Conservation (phyloP, 2,329 filamentous ascomycete species). For the Rutstroemia sp. region DNA sequence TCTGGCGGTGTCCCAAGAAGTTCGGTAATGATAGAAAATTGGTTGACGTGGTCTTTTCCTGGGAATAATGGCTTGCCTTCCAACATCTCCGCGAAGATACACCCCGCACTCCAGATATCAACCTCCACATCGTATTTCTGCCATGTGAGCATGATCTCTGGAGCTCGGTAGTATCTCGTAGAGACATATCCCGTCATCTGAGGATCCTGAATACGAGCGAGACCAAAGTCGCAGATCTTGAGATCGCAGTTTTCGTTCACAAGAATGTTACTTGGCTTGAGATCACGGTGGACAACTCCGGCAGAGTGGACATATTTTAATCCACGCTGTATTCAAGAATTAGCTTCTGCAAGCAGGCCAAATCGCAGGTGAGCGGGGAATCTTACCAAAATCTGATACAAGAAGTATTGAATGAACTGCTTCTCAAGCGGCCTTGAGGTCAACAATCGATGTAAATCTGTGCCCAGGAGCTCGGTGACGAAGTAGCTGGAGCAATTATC, state of each 20-base stretch:
- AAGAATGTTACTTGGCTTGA: conserved; percentile 98
- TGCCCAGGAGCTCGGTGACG: conserved; percentile 94
- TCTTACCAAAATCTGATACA: conserved; percentile 94
- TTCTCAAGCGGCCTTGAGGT: conserved; percentile 96
- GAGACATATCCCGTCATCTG: conserved; percentile 99
- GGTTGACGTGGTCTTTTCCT: conserved; percentile 98
- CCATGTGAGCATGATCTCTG: conserved; percentile 99
- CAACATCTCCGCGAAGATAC: conserved; percentile 98
- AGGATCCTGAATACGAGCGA: conserved; percentile 95
- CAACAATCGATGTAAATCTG: conserved; percentile 89
- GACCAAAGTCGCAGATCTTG: conserved; percentile 98
- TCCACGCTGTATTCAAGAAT: conserved; percentile 58
- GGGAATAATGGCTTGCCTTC: conserved; percentile 98
- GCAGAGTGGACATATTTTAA: conserved; percentile 99
- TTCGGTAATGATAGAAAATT: conserved; percentile 99
- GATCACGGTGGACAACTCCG: conserved; percentile 91
- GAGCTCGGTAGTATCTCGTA: conserved; percentile 95
- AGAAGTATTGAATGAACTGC: conserved; percentile 99
- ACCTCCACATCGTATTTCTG: conserved; percentile 99
- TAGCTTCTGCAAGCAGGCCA: conserved; percentile 7
- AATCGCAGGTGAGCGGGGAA: not conserved
- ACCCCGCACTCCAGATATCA: conserved; percentile 98
- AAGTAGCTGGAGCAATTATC: conserved; percentile 64
- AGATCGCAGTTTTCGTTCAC: conserved; percentile 99
- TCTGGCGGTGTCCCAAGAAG: conserved; percentile 92